Base-by-base conservation (phyloP, 1,284 basidiomycete species). In the Rhodotorula sp. region DNA sequence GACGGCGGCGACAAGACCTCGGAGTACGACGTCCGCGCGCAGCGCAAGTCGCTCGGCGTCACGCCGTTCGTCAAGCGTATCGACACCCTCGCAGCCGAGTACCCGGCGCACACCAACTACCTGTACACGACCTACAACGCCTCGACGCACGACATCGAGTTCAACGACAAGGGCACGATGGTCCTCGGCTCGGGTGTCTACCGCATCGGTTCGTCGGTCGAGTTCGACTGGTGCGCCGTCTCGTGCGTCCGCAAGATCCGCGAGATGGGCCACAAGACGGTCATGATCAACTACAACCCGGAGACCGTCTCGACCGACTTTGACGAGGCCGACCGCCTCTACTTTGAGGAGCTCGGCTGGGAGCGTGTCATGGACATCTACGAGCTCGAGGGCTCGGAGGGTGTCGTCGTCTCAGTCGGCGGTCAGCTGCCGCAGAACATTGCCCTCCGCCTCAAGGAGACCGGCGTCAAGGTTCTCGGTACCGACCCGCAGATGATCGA, bases 261-360 rank as follows among this genome's bases (percentile, higher is more conserved):
- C 75, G 87, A 89, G 74, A 90, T 94, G 87, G 94, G 94, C 80
- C 90, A 91, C 82, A 88, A 89, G 84, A 98, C 96, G 56, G 89
- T 99, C 84, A 99, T 99, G 95, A 87, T 99, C 86, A 99, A 99
- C 85, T 99, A 99, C 84, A 99, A 99, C 83, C 96, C 95, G 24
- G 96, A 99, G 83, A 99, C 96, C 6, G 96, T 99, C 68, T 96
- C 93, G 10, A 99, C 96, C 69, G 96, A 99, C 82, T 99, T 95
- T 81, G 96, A 99, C 80, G 96, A 99, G 84, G 96, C 96, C 29
- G 95, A 99, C 79, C 85, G 96, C 70, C 84, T 99, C 64, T 99
- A 99, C 86, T 99, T 99, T 80, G 96, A 99, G 82, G 95, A 98
- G 81, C 87, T 99, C 68, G 93, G 95, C 66, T 98, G 88, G 82